Percentiles rank a stretch among this genome's conserved stretches.
Evolutionary conservation across 2,329 filamentous ascomycete species (phyloP).

Genomic region (Colletotrichum sp.): DNA sequence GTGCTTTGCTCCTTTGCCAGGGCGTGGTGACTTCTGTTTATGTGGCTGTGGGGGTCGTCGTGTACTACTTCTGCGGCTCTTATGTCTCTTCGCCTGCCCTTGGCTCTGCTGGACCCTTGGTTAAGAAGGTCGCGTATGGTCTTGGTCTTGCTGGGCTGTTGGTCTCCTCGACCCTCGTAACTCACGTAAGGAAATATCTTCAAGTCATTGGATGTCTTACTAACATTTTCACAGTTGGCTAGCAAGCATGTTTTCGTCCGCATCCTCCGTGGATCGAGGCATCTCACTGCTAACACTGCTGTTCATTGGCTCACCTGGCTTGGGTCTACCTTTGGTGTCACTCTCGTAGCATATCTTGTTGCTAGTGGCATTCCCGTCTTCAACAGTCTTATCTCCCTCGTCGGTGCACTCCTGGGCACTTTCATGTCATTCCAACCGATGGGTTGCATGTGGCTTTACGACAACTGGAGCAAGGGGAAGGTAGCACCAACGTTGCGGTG

Average conservation of each 20-base stretch:
- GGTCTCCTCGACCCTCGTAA: constrained; percentile 27
- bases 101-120: constrained; percentile 42
- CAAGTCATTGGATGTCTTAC: not conserved
- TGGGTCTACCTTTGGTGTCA: constrained; percentile 23
- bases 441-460: constrained; percentile 32
- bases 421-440: constrained; percentile 33
- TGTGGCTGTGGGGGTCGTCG: constrained; percentile 36
- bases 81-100: constrained; percentile 51
- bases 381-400: constrained; percentile 28
- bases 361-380: constrained; percentile 29
- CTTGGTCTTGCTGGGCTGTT: constrained; percentile 34
- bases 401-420: constrained; percentile 32
- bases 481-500: not conserved
- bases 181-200: constrained; percentile 25
- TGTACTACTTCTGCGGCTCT: constrained; percentile 51
- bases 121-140: constrained; percentile 51
- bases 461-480: constrained; percentile 27
- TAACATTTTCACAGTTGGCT: constrained; percentile 1
- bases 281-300: constrained; percentile 29
- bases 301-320: constrained; percentile 35
- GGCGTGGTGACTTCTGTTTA: constrained; percentile 35
- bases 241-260: constrained; percentile 35
- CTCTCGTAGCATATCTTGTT: constrained; percentile 26
- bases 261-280: constrained; percentile 30
- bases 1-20: constrained; percentile 30